These are phyloP conservation scores for Lyophyllum semitale DNA, from an alignment of 768 basidiomycete genomes.

Conservation along the genomic window DNA sequence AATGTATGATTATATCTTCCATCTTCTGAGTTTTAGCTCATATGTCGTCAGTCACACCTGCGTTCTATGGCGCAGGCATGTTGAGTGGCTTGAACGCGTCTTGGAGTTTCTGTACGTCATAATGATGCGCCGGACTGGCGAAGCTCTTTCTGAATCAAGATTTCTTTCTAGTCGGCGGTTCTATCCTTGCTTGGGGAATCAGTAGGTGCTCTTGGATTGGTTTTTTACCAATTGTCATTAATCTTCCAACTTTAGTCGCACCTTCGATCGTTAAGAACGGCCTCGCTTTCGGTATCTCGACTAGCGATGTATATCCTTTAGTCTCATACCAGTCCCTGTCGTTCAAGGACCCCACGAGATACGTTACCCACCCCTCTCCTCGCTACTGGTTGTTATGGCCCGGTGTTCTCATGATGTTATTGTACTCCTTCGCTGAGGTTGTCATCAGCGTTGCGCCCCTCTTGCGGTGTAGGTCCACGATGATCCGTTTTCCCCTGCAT, in stretches of 20 bases:
- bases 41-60: conserved; percentile 42
- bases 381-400: conserved; percentile 69
- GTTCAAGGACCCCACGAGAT: conserved; percentile 43
- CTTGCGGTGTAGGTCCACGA: conserved; percentile 23
- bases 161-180: conserved; percentile 43
- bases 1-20: conserved; percentile 36
- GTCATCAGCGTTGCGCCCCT: conserved; percentile 40
- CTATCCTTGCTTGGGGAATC: conserved; percentile 55
- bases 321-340: conserved; percentile 47
- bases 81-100: conserved; percentile 57
- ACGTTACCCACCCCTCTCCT: conserved; percentile 47
- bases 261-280: conserved; percentile 56
- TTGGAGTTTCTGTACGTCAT: conserved; percentile 56
- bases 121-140: too few species aligned
- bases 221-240: neutral
- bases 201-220: conserved; percentile 29
- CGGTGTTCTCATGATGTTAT: conserved; percentile 61
- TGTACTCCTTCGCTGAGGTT: conserved; percentile 61
- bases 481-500: neutral
- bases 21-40: neutral
- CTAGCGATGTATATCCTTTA: conserved; percentile 41
- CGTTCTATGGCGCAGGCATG: conserved; percentile 64
- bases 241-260: conserved; percentile 36
- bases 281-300: conserved; percentile 42
- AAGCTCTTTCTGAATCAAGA: neutral